These are phyloP conservation scores for Gigaspora rosea DNA, from an alignment of 192 early-diverging fungal species.

Conservation along the genomic window DNA sequence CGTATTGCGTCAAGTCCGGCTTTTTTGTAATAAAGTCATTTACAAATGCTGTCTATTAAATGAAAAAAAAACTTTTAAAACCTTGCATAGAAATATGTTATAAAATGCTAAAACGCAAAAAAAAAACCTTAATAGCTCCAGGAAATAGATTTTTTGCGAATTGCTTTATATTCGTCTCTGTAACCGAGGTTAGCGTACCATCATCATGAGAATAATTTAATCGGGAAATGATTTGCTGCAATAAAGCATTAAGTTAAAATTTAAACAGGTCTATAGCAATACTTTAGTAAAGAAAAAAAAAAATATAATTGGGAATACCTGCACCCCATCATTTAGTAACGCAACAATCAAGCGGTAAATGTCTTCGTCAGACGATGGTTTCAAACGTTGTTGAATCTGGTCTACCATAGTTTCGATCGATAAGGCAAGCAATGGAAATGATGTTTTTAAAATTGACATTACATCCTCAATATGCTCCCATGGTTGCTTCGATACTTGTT, in stretches of 20 bases:
- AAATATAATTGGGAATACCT: conserved; percentile 40
- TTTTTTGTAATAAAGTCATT: conserved; percentile 90
- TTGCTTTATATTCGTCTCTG: conserved; percentile 77
- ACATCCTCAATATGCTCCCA: conserved; percentile 94
- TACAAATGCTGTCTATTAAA: conserved; percentile 71
- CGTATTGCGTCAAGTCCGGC: conserved; percentile 81
- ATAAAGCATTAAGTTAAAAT: background rate
- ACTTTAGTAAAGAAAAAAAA: too few species aligned
- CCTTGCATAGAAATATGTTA: background rate
- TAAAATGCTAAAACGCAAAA: background rate
- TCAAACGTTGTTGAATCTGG: conserved; percentile 91
- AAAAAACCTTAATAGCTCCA: conserved; percentile 68
- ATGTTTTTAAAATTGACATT: conserved; percentile 92
- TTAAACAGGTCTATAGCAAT: background rate
- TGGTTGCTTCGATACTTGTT: conserved; percentile 52
- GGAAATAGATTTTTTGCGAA: conserved; percentile 88
- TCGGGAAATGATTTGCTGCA: conserved; percentile 68
- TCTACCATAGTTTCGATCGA: conserved; percentile 99
- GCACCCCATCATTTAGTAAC: conserved; percentile 74
- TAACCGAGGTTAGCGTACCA: conserved; percentile 64
- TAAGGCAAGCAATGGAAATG: conserved; percentile 88
- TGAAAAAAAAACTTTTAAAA: background rate
- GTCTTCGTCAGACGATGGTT: conserved; percentile 95
- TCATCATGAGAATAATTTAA: conserved; percentile 61
- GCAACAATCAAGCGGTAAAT: conserved; percentile 95